Base-by-base conservation (phyloP, 2,329 filamentous ascomycete genomes). In the Pseudogymnoascus sp. region DNA sequence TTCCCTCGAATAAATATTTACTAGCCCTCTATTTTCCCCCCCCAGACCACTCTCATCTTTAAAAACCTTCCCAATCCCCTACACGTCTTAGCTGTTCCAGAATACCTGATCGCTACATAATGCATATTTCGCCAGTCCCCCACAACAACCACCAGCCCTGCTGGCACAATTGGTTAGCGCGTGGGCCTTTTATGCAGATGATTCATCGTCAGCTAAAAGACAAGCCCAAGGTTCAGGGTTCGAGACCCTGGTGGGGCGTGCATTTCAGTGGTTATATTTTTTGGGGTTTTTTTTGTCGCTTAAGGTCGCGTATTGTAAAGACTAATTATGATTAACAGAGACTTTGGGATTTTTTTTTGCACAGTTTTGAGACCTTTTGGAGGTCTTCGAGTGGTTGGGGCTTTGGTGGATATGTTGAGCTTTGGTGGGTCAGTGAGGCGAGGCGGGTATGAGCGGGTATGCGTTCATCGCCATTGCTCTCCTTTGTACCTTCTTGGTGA, bases 141-240 rank as follows among this genome's bases (percentile, higher is more conserved):
- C 50, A 8, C 50, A 56, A 56, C 50, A 33, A 56, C 16, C 50
- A 56, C 28, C 50, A 56, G 50, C 50, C 50, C 50, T 56, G 50
- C 50, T 56, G 50, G 50, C 50, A 56, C 50, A 56, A 56, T 56
- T 56, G 50, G 50, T 56, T 56, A 56, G 50, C 50, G 50, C 50
- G 50, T 56, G 50, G 50, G 50, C 50, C 50, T 56, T 56, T 56
- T 56, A 56, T 14, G 50, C 50, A 33, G 50, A 35, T 56, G 28
- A 56, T 56, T 56, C 23, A 11, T 44, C 28, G 6, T 56, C 50
- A 56, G 50, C 50, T 56, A 56, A 56, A 56, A 56, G 50, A 14
- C 23, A 56, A 56, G 50, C 50, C 50, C 50, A 56, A 56, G 50
- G 50, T 56, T 56, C 50, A 56, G 50, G 50, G 50, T 56, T 56